phyloP scores from a whole-genome alignment of 129 eudicot genomes.

The Lactuca saligna region DNA sequence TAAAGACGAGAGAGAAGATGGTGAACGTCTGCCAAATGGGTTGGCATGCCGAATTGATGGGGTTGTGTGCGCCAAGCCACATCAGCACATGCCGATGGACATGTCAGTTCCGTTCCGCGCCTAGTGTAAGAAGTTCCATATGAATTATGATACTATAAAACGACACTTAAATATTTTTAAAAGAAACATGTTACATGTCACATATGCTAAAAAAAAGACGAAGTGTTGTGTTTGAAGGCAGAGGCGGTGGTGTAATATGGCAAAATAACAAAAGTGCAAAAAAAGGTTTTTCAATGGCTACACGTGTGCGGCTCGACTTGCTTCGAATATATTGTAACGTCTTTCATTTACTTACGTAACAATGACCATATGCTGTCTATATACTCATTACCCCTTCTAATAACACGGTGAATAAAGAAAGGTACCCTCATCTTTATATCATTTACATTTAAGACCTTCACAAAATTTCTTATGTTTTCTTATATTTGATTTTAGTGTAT shows the following conservation, averaged over 20 bases:
- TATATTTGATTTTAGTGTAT: no score
- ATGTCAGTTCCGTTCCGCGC: no score
- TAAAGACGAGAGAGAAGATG: no score
- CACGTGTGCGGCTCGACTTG: constrained; percentile 16
- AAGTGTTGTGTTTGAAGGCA: constrained; percentile 17
- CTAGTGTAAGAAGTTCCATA: no score
- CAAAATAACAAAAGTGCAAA: constrained; percentile 4
- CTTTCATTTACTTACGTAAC: constrained; percentile 6
- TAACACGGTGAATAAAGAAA: neutral
- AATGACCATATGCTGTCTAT: constrained; percentile 1
- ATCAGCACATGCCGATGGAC: no score
- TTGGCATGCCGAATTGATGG: no score
- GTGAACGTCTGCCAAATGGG: no score
- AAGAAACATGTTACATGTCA: neutral
- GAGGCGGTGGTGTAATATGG: constrained; percentile 18
- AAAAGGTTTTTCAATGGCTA: neutral
- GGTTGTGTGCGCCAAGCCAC: no score
- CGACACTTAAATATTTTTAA: neutral
- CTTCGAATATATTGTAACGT: neutral
- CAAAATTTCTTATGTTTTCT: neutral
- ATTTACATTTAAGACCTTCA: neutral
- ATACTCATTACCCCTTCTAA: neutral
- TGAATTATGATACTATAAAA: no score
- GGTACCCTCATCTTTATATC: neutral
- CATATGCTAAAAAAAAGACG: neutral